Base-by-base conservation (phyloP, 371 early-diverging fungal genomes). In the Nematocida sp. region DNA sequence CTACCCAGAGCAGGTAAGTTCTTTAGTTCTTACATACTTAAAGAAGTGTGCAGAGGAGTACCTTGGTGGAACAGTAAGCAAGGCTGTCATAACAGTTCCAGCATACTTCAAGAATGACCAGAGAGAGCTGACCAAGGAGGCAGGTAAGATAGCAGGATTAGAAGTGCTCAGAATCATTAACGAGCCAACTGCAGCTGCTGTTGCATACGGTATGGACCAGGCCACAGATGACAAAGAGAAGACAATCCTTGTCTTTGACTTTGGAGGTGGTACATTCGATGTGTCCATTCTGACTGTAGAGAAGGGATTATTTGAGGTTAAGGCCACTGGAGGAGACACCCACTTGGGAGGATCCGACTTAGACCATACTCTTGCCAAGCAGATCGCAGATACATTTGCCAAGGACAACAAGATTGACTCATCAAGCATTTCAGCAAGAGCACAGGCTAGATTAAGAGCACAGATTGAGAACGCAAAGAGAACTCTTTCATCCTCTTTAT, bases 111-210 rank as follows among this genome's bases (percentile, higher is more conserved):
- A 73, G 46, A 87, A 89, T 72, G 69, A 84, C 76, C 87, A 89
- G 55, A 76, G 85, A 56, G 83, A 87, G 67, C 81, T 84, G 18
- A 89, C 87, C 4, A 84, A 84, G 62, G 72, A 80, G 60, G 87
- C 89, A 33, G 86, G 84, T 25, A 44, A 20, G 23, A 84, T 85
- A 52, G 88, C 86, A 42, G 84, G 83, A 57, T 82, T 88, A 39
- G 76, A 87, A 11, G 80, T 72, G 4, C 72, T 84, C 54, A 82
- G 74, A 62, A 75, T 84, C 42, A 58, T 82, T 47, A 83, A 83
- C 55, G 96, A 96, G 90, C 96, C 96, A 80, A 94, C 95, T 42
- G 96, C 96, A 62, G 96, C 96, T 66, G 96, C 96, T 86, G 93
- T 95, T 82, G 94, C 96, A 78, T 95, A 95, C 88, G 95, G 94